Evolutionary conservation across 371 early-diverging fungal species (phyloP).

Genomic region (Zychaea mexicana): DNA sequence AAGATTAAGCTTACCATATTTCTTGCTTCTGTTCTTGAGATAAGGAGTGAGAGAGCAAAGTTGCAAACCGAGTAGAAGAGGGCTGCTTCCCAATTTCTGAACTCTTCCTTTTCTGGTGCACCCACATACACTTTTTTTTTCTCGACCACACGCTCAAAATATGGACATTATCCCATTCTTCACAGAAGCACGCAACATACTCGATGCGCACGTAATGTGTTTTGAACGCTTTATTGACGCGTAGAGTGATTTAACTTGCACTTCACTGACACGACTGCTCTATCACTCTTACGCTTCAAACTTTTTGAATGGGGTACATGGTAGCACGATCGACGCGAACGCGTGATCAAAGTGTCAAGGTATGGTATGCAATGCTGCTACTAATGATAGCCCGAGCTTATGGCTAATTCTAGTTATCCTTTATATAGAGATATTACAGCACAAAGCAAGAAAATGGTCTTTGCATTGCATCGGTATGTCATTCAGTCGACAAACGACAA

Average conservation of each 20-base stretch:
- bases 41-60: too few relatives aligned
- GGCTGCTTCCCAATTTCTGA: too few relatives aligned
- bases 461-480: slow-evolving; percentile 60
- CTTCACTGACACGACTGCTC: too few relatives aligned
- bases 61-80: too few relatives aligned
- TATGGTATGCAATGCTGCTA: background rate
- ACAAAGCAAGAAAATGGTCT: slow-evolving; percentile 64
- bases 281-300: too few relatives aligned
- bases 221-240: too few relatives aligned
- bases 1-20: too few relatives aligned
- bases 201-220: slow-evolving; percentile 36
- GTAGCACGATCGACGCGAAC: slow-evolving; percentile 59
- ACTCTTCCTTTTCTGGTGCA: too few relatives aligned
- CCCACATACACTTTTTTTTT: too few relatives aligned
- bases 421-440: slow-evolving; percentile 63
- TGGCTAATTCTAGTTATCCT: background rate
- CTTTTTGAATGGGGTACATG: background rate
- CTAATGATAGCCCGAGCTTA: background rate
- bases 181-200: slow-evolving; percentile 20
- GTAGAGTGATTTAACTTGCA: too few relatives aligned
- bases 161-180: slow-evolving; percentile 27
- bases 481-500: background rate
- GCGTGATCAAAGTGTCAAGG: slow-evolving; percentile 66
- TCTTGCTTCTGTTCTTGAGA: too few relatives aligned
- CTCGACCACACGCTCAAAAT: background rate